Evolutionary conservation across 2,329 filamentous ascomycete species (phyloP).

Genomic region (Phaeomoniella chlamydospora): DNA sequence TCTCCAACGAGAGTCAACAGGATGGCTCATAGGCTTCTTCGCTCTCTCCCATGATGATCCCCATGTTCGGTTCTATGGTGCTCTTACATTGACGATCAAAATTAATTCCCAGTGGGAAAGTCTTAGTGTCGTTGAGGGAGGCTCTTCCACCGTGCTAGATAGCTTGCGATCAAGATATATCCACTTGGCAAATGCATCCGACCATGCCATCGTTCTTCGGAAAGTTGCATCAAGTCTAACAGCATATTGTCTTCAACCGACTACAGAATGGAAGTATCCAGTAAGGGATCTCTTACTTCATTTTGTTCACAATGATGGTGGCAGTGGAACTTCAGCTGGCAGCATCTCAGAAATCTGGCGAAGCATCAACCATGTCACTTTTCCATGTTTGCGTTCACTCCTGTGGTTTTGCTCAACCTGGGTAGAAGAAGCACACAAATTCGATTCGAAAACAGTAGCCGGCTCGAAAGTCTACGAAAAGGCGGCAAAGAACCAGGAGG

Average conservation of each 20-base stretch:
- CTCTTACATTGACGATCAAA: conserved; percentile 85
- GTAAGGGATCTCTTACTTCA: conserved; percentile 9
- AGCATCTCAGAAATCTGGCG: not conserved
- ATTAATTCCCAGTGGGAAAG: conserved; percentile 68
- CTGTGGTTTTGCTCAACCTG: not conserved
- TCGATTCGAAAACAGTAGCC: not conserved
- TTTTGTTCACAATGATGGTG: not conserved
- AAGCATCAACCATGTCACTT: not conserved
- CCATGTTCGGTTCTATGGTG: conserved; percentile 81
- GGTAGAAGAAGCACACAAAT: not conserved
- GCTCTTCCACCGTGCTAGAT: conserved; percentile 14
- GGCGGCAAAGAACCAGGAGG: not conserved
- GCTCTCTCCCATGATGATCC: conserved; percentile 55
- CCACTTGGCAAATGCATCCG: conserved; percentile 20
- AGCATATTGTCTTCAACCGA: conserved; percentile 25
- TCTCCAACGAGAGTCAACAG: conserved; percentile 64
- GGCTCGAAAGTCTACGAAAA: not conserved
- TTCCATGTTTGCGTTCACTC: not conserved
- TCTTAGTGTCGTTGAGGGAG: conserved; percentile 1
- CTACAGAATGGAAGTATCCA: conserved; percentile 19
- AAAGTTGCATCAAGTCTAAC: conserved; percentile 30
- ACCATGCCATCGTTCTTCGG: conserved; percentile 25
- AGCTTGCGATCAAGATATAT: conserved; percentile 28
- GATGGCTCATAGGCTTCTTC: conserved; percentile 73
- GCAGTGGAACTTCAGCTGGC: not conserved